Base-by-base conservation (phyloP, 2,329 filamentous ascomycete genomes). In the Calonectria montana region DNA sequence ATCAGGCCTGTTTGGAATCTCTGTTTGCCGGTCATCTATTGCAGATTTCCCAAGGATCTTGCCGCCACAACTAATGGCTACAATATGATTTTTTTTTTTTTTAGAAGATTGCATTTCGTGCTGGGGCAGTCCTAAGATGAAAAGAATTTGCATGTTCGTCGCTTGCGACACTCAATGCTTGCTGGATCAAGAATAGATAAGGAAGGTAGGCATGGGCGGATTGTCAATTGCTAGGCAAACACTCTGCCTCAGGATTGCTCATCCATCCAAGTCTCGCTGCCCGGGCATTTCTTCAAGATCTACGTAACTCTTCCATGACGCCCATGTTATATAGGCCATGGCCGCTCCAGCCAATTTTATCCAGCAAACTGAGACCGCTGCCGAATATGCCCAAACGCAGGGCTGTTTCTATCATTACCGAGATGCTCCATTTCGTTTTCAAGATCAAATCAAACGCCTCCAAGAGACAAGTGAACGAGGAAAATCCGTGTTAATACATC, bases 361-460 rank as follows among this genome's bases (percentile, higher is more conserved):
- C 23, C n/a, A 31, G n/a, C 12, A 50, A 47, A 27, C 15, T 10
- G 75, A 75, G 45, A 65, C 72, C 5, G 78, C 74, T 2, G 75
- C 73, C 23, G 73, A 78, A 23, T 83, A 82, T 43, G 82, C 77
- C 12, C 76, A 73, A 25, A 55, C 65, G 23, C 73, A 80, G 5
- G 48, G 50, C 16, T 84, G 80, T 64, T 82, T 84, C 35, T 53
- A 43, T 23, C 67, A 80, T 45, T 71, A 82, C 35, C 72, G 27
- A 39, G 69, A 37, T 2, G n/a, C 64, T 2, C 81, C 79, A 0
- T 84, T 81, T 65, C 73, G 76, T n/a, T 78, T 81, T n/a, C 23
- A 69, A 16, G 70, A 79, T 23, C 73, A 77, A n/a, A 37, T 80
- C 21, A 25, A 39, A 4, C 69, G 68, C 9, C 68, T 83, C 25